Base-by-base conservation (phyloP, 2,329 filamentous ascomycete genomes). In the Cordyceps javanica region DNA sequence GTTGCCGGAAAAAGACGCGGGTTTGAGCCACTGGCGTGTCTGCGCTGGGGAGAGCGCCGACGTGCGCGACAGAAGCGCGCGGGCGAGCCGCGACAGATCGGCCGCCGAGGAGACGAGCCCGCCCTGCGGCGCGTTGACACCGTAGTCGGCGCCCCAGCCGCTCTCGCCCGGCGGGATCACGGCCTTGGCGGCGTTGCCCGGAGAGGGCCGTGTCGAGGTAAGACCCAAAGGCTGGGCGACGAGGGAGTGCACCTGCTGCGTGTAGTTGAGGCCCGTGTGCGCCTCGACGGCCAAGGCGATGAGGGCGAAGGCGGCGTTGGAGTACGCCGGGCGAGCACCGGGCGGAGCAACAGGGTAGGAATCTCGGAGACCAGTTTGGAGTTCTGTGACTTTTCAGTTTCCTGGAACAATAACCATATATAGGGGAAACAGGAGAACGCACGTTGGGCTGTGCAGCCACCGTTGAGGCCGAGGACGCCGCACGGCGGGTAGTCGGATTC, bases 301-400 rank as follows among this genome's bases (percentile, higher is more conserved):
- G 7, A 77, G 49, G 14, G 66, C 67, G 57, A 74, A 77, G 0
- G 72, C 72, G 16, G 75, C 61, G 54, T 72, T 75, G 5, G 74
- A 77, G 60, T 77, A 77, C 0, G 70, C 66, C 0, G 75, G 73
- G 3, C 67, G 65, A 3, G 70, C 64, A 55, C 68, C 65, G 3
- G 67, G 65, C 2, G 67, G 42, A 1, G 65, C 63, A 19, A 73
- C 64, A 0, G 69, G 72, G 34, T 70, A 64, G 11, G 63, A 62
- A 2, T 58, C 59, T 19, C 59, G 64, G 63, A 75, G 67, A 4
- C 68, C 70, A 0, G 64, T 10, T 0, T 75, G 48, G 0, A 72
- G 60, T 23, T 71, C 72, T 75, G 46, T 75, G 46, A 34, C 26
- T 25, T 55, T 0, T 1, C 4, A 3, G 5, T 9, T 3, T 51